Percentiles rank a stretch among this genome's conserved stretches.
These are phyloP conservation scores for Stephania yunnanensis DNA, from an alignment of 164 flowering plant genomes.

Conservation along the genomic window DNA sequence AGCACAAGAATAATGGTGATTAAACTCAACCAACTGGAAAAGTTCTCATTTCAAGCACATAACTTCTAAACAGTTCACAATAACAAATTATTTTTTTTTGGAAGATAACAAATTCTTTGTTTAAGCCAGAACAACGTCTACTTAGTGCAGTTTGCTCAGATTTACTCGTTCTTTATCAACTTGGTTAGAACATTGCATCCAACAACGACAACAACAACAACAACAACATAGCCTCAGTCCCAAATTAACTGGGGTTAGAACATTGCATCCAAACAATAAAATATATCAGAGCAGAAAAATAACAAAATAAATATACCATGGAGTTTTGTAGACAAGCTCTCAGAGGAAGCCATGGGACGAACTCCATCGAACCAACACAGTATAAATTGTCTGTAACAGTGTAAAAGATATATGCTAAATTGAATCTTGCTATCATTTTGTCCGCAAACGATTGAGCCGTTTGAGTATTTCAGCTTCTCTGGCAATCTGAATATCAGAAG, in stretches of 20 bases:
- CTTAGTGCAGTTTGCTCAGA: not conserved
- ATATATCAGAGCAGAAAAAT: not conserved
- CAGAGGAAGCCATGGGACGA: not conserved
- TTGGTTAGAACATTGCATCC: not conserved
- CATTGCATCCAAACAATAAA: not conserved
- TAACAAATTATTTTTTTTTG: no score
- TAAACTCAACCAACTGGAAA: not conserved
- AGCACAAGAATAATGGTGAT: not conserved
- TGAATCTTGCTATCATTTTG: slow-evolving; percentile 36
- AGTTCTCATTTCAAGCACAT: not conserved
- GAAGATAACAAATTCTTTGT: no score
- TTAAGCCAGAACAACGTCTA: no score
- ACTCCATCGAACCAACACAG: not conserved
- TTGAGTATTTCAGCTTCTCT: slow-evolving; percentile 74
- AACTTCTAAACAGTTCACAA: not conserved
- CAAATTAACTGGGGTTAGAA: no score
- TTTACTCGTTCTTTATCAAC: no score
- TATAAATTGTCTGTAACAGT: not conserved
- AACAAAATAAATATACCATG: not conserved
- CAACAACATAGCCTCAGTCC: no score
- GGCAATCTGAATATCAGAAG: slow-evolving; percentile 86
- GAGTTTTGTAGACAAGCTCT: not conserved
- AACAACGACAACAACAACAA: no score
- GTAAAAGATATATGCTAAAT: slow-evolving; percentile 29
- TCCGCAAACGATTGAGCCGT: slow-evolving; percentile 24